Evolutionary conservation across 1,139 yeast genomes (phyloP), one percentile per base, ranked within the genome.

Genomic region (Blastobotrys indianensis): DNA sequence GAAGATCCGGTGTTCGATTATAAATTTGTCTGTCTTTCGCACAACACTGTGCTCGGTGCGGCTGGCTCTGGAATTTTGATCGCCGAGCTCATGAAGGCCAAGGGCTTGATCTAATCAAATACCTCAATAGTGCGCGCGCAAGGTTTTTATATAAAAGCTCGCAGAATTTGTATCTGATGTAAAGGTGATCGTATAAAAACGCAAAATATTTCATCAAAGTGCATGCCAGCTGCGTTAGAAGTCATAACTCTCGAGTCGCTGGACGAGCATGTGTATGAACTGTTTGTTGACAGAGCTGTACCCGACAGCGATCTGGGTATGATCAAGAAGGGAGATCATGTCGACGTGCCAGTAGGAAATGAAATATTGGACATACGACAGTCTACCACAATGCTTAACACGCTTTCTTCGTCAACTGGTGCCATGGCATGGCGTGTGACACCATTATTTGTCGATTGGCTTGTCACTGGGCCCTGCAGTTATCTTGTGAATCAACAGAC

Each of bases 31-130:
- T 94, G 88, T 29, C 74, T 92, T 56, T 88, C 97, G 23, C 99
- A 92, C 69, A 92, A 92, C 74, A 92, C 99, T 48, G 79, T 92
- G 59, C 85, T 92, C 57, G 99, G 99, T 62, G 99, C 98, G 60
- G 99, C 99, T 29, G 99, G 99, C 62, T 85, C 97, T n/a, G 98
- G 98, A 66, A 76, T 92, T 52, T 79, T 92, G 66, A 92, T 94
- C 67, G 98, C 95, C 42, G 99, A 92, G 70, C 75, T 87, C 51
- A 76, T 92, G 59, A 70, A 77, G 52, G 92, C 92, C 47, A 87
- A 84, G 72, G 75, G 79, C 49, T 70, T 87, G 59, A 77, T 90
- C 56, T 88, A 75, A 31, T 20, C 25, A 15, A 13, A 17, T 20
- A 32, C 15, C 17, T 12, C 25, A 4, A 7, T 4, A 7, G 25